These are phyloP conservation scores for Plasmodium chabaudi DNA, from an alignment of 169 alveolate genomes.

Conservation along the genomic window DNA sequence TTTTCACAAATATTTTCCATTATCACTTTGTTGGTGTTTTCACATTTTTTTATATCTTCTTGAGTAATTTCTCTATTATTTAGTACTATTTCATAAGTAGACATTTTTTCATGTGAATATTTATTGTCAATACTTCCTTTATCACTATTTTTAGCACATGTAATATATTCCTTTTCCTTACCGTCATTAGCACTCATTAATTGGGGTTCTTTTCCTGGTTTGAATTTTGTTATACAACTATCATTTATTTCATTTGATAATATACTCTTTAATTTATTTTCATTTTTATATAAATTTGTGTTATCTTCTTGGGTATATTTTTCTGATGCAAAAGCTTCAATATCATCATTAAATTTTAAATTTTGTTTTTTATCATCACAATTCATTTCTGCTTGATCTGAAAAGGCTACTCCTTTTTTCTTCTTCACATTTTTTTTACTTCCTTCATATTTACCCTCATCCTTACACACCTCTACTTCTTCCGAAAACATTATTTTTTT, in stretches of 20 bases:
- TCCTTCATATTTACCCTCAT: constrained; percentile 4
- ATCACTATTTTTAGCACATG: background rate
- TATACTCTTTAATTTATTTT: background rate
- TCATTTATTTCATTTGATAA: background rate
- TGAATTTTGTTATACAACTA: background rate
- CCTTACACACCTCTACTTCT: constrained; percentile 19
- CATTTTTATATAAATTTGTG: background rate
- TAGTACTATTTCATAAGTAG: too few relatives aligned
- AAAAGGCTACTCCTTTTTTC: constrained; percentile 23
- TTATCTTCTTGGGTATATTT: background rate
- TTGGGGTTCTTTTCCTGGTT: background rate
- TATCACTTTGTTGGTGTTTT: constrained; percentile 1
- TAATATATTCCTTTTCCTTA: constrained; percentile 14
- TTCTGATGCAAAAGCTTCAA: constrained; percentile 12
- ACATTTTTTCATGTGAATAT: too few relatives aligned
- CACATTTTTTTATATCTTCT: constrained; percentile 9
- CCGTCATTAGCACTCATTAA: background rate
- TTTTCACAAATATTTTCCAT: background rate
- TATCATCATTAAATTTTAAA: constrained; percentile 4
- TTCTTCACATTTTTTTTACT: constrained; percentile 10
- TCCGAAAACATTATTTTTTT: constrained; percentile 64
- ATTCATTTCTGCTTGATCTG: constrained; percentile 7
- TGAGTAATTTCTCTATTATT: too few relatives aligned
- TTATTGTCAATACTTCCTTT: background rate
- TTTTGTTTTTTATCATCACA: constrained; percentile 18